Evolutionary conservation across 495 filamentous ascomycete species (phyloP).

Genomic region (Parachaetomium inaequale): DNA sequence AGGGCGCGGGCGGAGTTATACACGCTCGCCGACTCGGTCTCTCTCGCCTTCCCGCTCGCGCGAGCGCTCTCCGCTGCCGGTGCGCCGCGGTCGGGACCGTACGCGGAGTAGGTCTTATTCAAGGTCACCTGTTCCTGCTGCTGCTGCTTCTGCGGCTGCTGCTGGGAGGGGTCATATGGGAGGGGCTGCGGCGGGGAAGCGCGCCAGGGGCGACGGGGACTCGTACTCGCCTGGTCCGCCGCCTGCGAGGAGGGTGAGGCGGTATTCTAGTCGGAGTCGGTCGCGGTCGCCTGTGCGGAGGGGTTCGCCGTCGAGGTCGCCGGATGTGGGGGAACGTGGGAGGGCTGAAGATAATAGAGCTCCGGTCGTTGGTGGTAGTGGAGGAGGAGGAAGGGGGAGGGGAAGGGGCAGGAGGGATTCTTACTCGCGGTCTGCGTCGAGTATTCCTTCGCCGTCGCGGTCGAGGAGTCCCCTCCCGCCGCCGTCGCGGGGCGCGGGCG

Average conservation of each 20-base stretch:
- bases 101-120: slow-evolving; percentile 21
- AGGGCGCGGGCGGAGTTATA: slow-evolving; percentile 15
- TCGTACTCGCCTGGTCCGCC: slow-evolving; percentile 23
- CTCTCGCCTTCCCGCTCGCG: slow-evolving; percentile 17
- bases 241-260: slow-evolving; percentile 13
- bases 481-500: neutral
- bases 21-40: slow-evolving; percentile 4
- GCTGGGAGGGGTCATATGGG: neutral
- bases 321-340: too few species aligned
- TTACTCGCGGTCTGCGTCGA: slow-evolving; percentile 11
- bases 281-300: slow-evolving; percentile 1
- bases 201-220: slow-evolving; percentile 11
- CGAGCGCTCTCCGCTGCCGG: slow-evolving; percentile 23
- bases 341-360: too few species aligned
- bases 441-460: slow-evolving; percentile 4
- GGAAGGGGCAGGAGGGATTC: neutral
- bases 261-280: slow-evolving; percentile 10
- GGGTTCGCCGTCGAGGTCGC: slow-evolving; percentile 13
- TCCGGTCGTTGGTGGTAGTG: neutral
- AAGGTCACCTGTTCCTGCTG: slow-evolving; percentile 16
- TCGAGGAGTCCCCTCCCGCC: slow-evolving; percentile 18
- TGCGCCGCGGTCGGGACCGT: slow-evolving; percentile 3
- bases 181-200: slow-evolving; percentile 6
- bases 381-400: neutral
- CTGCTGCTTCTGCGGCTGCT: neutral